Evolutionary conservation across 2,329 filamentous ascomycete genomes (phyloP).

Genomic region (Ilyonectria mors-panacis): DNA sequence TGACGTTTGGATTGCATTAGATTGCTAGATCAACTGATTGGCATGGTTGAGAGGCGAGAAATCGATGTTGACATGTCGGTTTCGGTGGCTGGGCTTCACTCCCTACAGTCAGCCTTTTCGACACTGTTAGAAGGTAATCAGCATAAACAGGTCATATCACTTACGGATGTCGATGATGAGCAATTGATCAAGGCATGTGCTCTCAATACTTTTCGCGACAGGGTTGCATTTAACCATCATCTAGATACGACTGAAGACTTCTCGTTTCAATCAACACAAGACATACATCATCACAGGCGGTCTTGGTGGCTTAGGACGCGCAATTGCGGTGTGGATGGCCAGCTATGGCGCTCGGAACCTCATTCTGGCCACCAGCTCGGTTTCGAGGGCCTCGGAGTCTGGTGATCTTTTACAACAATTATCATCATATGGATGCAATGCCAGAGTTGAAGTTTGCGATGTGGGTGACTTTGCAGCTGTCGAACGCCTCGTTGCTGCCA

Average conservation of each 20-base stretch:
- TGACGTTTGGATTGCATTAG: conserved; percentile 24
- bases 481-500: conserved; percentile 29
- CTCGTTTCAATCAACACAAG: conserved; percentile 33
- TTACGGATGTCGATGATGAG: conserved; percentile 7
- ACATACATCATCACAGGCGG: conserved; percentile 45
- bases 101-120: conserved; percentile 29
- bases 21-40: conserved; percentile 30
- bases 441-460: conserved; percentile 41
- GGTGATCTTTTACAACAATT: conserved; percentile 39
- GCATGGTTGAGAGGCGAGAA: conserved; percentile 30
- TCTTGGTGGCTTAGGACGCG: conserved; percentile 42
- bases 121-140: conserved; percentile 15
- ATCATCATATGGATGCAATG: conserved; percentile 42
- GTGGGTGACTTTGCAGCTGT: conserved; percentile 41
- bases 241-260: conserved; percentile 39
- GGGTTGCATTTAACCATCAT: conserved; percentile 12
- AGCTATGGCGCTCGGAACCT: conserved; percentile 42
- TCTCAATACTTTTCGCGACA: neutral
- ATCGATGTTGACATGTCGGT: conserved; percentile 21
- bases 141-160: conserved; percentile 37
- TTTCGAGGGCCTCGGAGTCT: conserved; percentile 33
- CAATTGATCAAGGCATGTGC: conserved; percentile 36
- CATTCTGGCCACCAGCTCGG: conserved; percentile 41
- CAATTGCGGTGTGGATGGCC: conserved; percentile 45
- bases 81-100: conserved; percentile 31